Evolutionary conservation across 176 grass and related monocot species (phyloP), one percentile per base, ranked within the genome.

Genomic region (Cymbopogon citratus): DNA sequence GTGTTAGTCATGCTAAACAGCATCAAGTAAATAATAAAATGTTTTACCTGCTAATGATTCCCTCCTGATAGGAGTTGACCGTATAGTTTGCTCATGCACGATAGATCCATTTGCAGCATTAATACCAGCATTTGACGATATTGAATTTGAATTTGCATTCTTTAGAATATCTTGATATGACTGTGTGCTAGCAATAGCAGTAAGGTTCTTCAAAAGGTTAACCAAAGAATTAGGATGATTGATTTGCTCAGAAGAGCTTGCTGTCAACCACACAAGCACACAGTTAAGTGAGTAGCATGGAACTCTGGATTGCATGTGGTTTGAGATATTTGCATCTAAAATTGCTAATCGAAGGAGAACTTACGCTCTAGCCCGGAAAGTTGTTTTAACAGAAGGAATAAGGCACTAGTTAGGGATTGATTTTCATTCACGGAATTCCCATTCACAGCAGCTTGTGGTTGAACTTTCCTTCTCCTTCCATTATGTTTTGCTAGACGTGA

Each of bases 351-450:
- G 46, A 80, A 84, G 23, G 1, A 8, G 54, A 66, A 74, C 88
- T 94, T 88, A 97, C 94, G 87, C 29, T 97, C 89, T 85, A 87
- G 64, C 48, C 82, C 87, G 27, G 92, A 85, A 80, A 97, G 90
- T 74, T 90, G 87, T 64, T 86, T 91, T 69, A 97, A 63, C 36
- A 97, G 69, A 80, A 89, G 67, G 34, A 90, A 66, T 39, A 94
- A 80, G 31, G 87, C 66, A 59, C 52, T 86, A 31, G 80, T 84
- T 27, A 80, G 84, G 33, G 87, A 59, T 33, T 80, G 75, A 73
- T 91, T 87, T 78, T 82, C 87, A 57, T 11, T 51, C 7, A 34
- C 81, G 21, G 80, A 75, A 80, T 69, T 92, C 43, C n/a, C 87
- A 45, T 25, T 56, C 10, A 31, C 13, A 75, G 24, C 76, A 26